Conservation (phyloP, 805 yeast genomes). For the Cyberlindnera bimundalis region DNA sequence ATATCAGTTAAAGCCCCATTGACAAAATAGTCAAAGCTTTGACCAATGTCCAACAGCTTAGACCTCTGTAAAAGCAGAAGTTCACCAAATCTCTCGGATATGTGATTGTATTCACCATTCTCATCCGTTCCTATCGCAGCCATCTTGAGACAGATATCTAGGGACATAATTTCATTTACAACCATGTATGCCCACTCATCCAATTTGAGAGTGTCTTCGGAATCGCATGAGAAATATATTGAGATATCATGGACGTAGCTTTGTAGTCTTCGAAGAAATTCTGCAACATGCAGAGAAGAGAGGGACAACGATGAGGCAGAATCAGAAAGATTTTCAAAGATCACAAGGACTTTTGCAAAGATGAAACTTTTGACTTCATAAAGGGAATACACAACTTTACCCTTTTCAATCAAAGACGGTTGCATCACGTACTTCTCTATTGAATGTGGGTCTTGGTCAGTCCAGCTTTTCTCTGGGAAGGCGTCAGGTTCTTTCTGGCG, state of each 20-base stretch:
- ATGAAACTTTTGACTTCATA: constrained; percentile 26
- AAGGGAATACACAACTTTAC: constrained; percentile 3
- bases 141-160: constrained; percentile 18
- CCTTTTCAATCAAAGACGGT: background rate
- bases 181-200: constrained; percentile 41
- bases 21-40: constrained; percentile 28
- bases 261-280: constrained; percentile 32
- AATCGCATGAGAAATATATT: constrained; percentile 20
- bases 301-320: constrained; percentile 38
- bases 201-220: constrained; percentile 25
- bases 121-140: constrained; percentile 21
- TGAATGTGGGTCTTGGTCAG: constrained; percentile 4
- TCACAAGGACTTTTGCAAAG: constrained; percentile 35
- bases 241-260: constrained; percentile 39
- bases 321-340: constrained; percentile 37
- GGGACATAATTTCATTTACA: constrained; percentile 39
- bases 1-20: constrained; percentile 30
- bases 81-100: constrained; percentile 45
- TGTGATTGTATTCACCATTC: constrained; percentile 24
- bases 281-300: constrained; percentile 39
- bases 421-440: constrained; percentile 8
- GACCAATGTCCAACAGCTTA: constrained; percentile 35
- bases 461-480: constrained; percentile 8
- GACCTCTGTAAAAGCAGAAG: constrained; percentile 46
- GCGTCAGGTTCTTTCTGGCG: background rate